Percentiles rank a stretch among this genome's conserved stretches.
Evolutionary conservation across 306 rosid species (phyloP).

Genomic region (Ceratonia siliqua): DNA sequence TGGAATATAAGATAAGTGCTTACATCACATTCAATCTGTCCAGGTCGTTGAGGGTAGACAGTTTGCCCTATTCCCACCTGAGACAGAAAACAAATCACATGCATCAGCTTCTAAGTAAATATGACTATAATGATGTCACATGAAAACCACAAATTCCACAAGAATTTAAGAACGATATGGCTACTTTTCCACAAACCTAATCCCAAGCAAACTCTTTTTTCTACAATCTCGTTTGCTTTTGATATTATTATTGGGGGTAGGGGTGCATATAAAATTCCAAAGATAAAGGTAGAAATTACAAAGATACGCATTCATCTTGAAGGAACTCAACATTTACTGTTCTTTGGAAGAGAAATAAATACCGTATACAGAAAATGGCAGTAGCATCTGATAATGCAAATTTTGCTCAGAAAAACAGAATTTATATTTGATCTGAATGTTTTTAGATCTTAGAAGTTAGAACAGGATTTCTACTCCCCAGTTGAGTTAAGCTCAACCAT

Average conservation of each 20-base stretch:
- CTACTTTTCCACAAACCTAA: conserved; percentile 12
- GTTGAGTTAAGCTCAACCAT: not conserved
- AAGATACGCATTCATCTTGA: not conserved
- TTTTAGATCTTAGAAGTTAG: not conserved
- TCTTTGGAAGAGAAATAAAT: conserved; percentile 1
- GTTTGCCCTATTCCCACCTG: conserved; percentile 65
- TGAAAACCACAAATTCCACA: conserved; percentile 9
- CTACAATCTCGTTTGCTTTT: not conserved
- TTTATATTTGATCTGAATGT: not conserved
- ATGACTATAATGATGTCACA: conserved; percentile 28
- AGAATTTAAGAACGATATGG: not conserved
- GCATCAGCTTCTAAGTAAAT: conserved; percentile 28
- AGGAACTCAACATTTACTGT: conserved; percentile 3
- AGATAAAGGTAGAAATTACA: conserved; percentile 2
- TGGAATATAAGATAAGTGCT: conserved; percentile 33
- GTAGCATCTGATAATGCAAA: not conserved
- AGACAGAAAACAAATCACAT: conserved; percentile 42
- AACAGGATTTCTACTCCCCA: not conserved
- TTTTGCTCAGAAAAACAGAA: not conserved
- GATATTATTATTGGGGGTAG: conserved; percentile 1
- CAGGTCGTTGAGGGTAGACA: conserved; percentile 86
- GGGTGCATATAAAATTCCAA: conserved; percentile 8
- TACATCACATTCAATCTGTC: conserved; percentile 91
- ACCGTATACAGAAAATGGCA: not conserved
- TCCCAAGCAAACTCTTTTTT: not conserved